phyloP scores from a whole-genome alignment of 1,139 yeast species.

The Geotrichum armillariae region DNA sequence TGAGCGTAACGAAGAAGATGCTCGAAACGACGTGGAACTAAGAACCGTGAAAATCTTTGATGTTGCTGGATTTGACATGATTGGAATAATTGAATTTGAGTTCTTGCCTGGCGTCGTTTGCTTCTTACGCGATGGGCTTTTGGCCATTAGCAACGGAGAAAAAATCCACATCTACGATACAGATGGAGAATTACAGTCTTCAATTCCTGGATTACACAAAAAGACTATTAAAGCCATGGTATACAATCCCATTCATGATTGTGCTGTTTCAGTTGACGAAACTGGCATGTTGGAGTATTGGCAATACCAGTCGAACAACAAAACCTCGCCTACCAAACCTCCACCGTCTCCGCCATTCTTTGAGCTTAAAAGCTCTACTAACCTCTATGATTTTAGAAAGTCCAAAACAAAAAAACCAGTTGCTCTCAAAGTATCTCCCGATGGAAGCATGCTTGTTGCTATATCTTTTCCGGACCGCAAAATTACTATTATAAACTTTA shows the following conservation, averaged over 20 bases:
- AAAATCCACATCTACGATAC: constrained; percentile 36
- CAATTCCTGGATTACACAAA: constrained; percentile 37
- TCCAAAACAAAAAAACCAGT: constrained; percentile 34
- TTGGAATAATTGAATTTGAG: constrained; percentile 37
- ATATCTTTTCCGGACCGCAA: constrained; percentile 40
- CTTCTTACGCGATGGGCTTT: constrained; percentile 21
- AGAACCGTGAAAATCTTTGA: constrained; percentile 44
- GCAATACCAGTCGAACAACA: constrained; percentile 34
- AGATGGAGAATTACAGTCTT: constrained; percentile 26
- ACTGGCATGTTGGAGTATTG: constrained; percentile 51
- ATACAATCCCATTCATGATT: constrained; percentile 38
- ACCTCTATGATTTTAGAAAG: constrained; percentile 45
- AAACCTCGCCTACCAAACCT: constrained; percentile 11
- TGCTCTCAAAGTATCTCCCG: constrained; percentile 34
- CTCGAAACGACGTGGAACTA: constrained; percentile 1
- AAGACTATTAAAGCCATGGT: constrained; percentile 36
- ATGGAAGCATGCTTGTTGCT: constrained; percentile 35
- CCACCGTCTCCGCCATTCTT: constrained; percentile 30
- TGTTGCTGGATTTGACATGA: constrained; percentile 45
- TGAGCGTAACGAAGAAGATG: neutral
- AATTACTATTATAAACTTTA: constrained; percentile 41
- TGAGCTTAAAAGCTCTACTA: constrained; percentile 46
- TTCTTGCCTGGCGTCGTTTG: constrained; percentile 24
- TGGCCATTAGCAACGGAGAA: constrained; percentile 30
- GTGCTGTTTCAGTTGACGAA: constrained; percentile 44